Evolutionary conservation across 140 eudicot genomes (phyloP).

Genomic region (Bidens hawaiensis): DNA sequence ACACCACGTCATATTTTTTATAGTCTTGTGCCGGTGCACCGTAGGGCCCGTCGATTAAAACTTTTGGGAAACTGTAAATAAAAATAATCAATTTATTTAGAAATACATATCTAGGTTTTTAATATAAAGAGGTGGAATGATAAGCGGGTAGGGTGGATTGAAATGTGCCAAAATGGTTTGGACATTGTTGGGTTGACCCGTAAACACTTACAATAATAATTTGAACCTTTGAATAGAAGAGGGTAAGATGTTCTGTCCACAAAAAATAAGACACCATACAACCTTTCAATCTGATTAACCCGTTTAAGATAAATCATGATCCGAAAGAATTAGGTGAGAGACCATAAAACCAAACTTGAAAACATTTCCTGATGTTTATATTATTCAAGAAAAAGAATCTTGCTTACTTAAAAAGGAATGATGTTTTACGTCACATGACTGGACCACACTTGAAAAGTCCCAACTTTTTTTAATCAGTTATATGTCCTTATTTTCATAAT

Average conservation of each 20-base stretch:
- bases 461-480: conserved; percentile 29
- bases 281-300: not conserved
- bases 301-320: not conserved
- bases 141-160: not conserved
- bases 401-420: not conserved
- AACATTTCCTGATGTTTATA: not conserved
- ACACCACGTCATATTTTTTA: conserved; percentile 72
- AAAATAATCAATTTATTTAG: not conserved
- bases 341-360: not conserved
- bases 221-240: not conserved
- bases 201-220: not conserved
- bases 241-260: not conserved
- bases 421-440: not conserved
- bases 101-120: not conserved
- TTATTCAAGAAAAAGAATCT: not conserved
- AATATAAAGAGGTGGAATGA: not conserved
- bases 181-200: not conserved
- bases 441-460: conserved; percentile 20
- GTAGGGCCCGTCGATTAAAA: conserved; percentile 84
- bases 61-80: conserved; percentile 62
- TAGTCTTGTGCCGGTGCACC: conserved; percentile 98
- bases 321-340: not conserved
- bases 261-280: not conserved
- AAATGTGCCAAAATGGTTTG: not conserved
- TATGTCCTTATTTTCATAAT: conserved; percentile 30